These are phyloP conservation scores for Rehmannia glutinosa DNA, from an alignment of 257 asterid species.

Conservation along the genomic window DNA sequence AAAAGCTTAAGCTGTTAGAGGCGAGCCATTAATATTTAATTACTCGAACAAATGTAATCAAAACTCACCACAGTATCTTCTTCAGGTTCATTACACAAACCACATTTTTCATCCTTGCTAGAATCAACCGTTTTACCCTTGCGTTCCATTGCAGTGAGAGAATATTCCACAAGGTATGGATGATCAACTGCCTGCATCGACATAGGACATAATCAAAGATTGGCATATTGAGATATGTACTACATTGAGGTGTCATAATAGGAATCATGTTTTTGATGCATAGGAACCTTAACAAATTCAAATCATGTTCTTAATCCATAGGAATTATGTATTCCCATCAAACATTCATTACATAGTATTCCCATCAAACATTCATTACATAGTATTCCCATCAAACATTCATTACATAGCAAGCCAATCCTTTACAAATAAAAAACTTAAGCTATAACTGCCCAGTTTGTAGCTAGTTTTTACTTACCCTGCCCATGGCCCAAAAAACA, in stretches of 20 bases:
- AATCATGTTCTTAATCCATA: too few relatives aligned
- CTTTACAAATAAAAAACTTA: too few relatives aligned
- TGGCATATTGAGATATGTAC: neutral
- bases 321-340: too few relatives aligned
- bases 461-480: too few relatives aligned
- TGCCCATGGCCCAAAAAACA: too few relatives aligned
- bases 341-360: too few relatives aligned
- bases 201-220: conserved; percentile 18
- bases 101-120: conserved; percentile 48
- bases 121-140: conserved; percentile 43
- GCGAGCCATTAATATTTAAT: too few relatives aligned
- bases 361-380: too few relatives aligned
- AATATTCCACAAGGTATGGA: conserved; percentile 94
- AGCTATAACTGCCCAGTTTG: too few relatives aligned
- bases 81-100: conserved; percentile 63
- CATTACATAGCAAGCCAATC: too few relatives aligned
- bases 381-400: too few relatives aligned
- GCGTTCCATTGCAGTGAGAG: conserved; percentile 54
- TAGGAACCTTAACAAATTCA: neutral
- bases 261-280: neutral
- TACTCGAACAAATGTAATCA: neutral
- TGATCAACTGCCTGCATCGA: conserved; percentile 88
- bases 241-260: neutral
- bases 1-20: too few relatives aligned
- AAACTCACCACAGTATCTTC: conserved; percentile 78